These are phyloP conservation scores for Plantago lanceolata DNA, from an alignment of 305 asterid species.

Conservation along the genomic window DNA sequence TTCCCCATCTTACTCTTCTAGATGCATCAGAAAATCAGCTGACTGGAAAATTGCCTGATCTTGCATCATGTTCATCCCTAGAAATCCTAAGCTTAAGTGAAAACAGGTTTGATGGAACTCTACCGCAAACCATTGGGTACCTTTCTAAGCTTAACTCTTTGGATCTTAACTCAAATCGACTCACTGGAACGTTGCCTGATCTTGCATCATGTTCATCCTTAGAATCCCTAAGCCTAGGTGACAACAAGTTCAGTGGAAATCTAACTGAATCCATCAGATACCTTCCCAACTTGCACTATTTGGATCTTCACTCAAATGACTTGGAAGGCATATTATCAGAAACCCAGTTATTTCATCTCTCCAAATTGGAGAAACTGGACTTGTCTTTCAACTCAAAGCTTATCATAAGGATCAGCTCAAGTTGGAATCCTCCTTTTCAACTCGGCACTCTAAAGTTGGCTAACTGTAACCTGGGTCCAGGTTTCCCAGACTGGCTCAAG, in stretches of 20 bases:
- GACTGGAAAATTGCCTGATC: constrained; percentile 23
- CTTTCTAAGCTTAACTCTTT: constrained; percentile 17
- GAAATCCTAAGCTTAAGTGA: not conserved
- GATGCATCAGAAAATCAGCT: constrained; percentile 9
- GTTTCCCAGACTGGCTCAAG: constrained; percentile 34
- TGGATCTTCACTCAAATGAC: constrained; percentile 22
- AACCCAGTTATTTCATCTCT: constrained; percentile 26
- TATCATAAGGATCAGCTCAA: constrained; percentile 6
- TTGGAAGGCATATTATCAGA: constrained; percentile 30
- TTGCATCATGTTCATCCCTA: constrained; percentile 23
- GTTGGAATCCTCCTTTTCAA: constrained; percentile 32
- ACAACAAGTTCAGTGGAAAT: constrained; percentile 16
- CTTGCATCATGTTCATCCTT: constrained; percentile 24
- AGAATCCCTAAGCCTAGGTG: constrained; percentile 3
- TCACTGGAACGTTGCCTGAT: constrained; percentile 25
- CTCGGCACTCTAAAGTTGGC: constrained; percentile 10
- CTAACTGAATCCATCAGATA: constrained; percentile 23
- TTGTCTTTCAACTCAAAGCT: constrained; percentile 24
- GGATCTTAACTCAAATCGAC: constrained; percentile 12
- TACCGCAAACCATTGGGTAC: constrained; percentile 22
- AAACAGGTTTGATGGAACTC: constrained; percentile 9
- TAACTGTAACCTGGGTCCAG: constrained; percentile 29
- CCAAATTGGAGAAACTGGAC: constrained; percentile 16
- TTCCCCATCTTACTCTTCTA: constrained; percentile 9
- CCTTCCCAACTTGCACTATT: constrained; percentile 14